phyloP scores from a whole-genome alignment of 2,329 filamentous ascomycete genomes.

The Colletotrichum abscissum region DNA sequence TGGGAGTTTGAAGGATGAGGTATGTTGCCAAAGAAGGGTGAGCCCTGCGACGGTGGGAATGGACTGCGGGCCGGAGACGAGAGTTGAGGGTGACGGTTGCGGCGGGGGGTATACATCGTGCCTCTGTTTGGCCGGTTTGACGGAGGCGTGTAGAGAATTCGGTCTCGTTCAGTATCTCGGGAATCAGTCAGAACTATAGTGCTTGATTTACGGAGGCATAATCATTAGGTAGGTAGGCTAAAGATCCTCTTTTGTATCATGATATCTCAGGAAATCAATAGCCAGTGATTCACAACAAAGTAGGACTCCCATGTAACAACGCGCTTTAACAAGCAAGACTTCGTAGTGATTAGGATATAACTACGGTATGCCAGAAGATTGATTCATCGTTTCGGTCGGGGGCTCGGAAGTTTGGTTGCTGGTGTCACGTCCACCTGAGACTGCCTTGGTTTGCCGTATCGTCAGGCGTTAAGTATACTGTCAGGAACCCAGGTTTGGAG shows the following conservation, averaged over 20 bases:
- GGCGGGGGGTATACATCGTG: slow-evolving; percentile 6
- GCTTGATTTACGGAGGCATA: neutral
- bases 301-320: neutral
- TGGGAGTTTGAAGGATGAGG: neutral
- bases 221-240: no score
- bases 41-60: neutral
- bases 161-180: no score
- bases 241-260: neutral
- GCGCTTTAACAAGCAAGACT: neutral
- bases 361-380: neutral
- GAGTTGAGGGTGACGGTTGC: slow-evolving; percentile 22
- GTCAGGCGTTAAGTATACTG: neutral
- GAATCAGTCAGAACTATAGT: neutral
- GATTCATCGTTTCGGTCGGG: neutral
- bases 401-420: neutral
- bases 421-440: neutral
- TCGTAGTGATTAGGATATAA: neutral
- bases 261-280: neutral
- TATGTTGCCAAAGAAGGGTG: neutral
- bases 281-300: neutral
- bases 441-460: neutral
- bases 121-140: neutral
- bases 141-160: no score
- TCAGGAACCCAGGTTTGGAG: neutral
- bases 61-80: neutral